Conservation (phyloP, 768 basidiomycete genomes). For the Guyanaporus albipodus region DNA sequence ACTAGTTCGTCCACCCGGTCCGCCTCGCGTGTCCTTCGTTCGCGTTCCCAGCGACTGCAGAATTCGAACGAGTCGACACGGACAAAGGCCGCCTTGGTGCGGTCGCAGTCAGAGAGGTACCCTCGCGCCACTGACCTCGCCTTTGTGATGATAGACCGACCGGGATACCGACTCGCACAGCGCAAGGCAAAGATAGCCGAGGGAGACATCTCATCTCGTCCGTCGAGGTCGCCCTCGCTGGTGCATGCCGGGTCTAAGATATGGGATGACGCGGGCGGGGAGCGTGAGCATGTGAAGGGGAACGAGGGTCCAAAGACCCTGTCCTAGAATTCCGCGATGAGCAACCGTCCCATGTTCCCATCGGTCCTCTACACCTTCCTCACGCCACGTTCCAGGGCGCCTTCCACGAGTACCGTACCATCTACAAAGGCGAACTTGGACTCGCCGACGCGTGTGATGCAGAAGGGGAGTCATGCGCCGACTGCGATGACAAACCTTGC, state of each 20-base stretch:
- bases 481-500: neutral
- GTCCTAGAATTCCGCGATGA: neutral
- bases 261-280: too few relatives aligned
- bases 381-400: conserved; percentile 14
- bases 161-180: conserved; percentile 17
- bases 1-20: conserved; percentile 3
- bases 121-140: conserved; percentile 18
- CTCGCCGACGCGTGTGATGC: neutral
- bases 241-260: too few relatives aligned
- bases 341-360: conserved; percentile 1
- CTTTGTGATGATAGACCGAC: conserved; percentile 22
- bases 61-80: neutral
- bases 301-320: neutral
- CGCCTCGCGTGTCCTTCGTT: conserved; percentile 23
- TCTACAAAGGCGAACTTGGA: conserved; percentile 4
- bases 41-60: conserved; percentile 21
- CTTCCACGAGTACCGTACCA: conserved; percentile 22
- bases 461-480: neutral
- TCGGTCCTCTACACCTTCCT: conserved; percentile 12
- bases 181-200: conserved; percentile 9
- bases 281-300: neutral
- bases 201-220: neutral
- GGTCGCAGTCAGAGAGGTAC: conserved; percentile 25
- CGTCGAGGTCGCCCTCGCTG: neutral
- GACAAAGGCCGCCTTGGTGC: conserved; percentile 8